These are phyloP conservation scores for Polychaeton citri DNA, from an alignment of 2,329 filamentous ascomycete genomes.

Conservation along the genomic window DNA sequence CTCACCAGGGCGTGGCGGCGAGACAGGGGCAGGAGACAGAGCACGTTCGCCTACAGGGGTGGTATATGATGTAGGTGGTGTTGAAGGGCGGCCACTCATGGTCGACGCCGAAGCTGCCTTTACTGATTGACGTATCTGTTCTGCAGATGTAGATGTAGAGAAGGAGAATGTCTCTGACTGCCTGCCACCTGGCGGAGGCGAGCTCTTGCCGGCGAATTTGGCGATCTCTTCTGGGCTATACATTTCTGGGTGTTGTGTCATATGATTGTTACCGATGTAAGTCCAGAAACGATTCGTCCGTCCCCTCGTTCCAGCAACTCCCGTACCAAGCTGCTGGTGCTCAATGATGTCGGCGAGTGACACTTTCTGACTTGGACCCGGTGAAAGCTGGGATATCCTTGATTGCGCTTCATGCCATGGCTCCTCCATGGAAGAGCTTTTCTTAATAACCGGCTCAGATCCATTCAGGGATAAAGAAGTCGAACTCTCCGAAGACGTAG, in stretches of 20 bases:
- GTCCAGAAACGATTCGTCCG: constrained; percentile 23
- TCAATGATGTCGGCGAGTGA: constrained; percentile 19
- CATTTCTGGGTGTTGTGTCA: constrained; percentile 20
- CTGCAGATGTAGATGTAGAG: neutral
- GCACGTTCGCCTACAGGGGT: constrained; percentile 6
- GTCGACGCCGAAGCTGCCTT: constrained; percentile 1
- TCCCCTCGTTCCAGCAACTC: constrained; percentile 7
- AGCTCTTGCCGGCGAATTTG: constrained; percentile 6
- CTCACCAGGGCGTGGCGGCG: neutral
- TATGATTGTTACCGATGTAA: constrained; percentile 22
- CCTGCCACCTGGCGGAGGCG: neutral
- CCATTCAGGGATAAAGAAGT: neutral
- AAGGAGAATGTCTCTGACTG: neutral
- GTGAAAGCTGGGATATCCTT: neutral
- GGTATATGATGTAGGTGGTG: constrained; percentile 3
- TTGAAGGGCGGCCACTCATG: constrained; percentile 3
- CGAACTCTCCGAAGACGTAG: neutral
- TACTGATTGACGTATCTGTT: constrained; percentile 1
- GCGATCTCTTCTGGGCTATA: constrained; percentile 17
- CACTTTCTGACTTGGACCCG: constrained; percentile 6
- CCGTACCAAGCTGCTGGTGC: constrained; percentile 9
- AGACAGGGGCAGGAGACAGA: constrained; percentile 7
- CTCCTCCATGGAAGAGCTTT: neutral
- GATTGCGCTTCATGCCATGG: neutral
- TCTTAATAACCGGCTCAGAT: neutral